phyloP scores from a whole-genome alignment of 352 stramenopile species.

The Globisporangium polare region DNA sequence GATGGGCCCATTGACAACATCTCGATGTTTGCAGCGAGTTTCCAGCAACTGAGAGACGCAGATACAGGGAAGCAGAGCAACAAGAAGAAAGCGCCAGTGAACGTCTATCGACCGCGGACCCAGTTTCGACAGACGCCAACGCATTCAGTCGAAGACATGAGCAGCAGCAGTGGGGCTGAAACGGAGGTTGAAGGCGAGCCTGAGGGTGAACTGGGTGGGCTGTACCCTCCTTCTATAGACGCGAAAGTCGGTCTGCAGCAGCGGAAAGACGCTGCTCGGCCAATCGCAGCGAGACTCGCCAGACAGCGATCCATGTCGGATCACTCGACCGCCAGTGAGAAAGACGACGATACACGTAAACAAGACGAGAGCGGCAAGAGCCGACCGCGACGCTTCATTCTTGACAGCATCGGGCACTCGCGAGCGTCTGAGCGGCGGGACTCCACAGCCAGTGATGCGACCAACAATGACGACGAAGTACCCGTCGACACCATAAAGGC shows the following conservation, averaged over 20 bases:
- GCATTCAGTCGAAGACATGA: conserved; percentile 25
- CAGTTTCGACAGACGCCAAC: conserved; percentile 30
- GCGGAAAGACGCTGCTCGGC: conserved; percentile 1
- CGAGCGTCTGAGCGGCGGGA: conserved; percentile 6
- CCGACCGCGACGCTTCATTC: conserved; percentile 22
- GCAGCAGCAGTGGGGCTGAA: conserved; percentile 54
- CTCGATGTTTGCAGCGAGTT: conserved; percentile 52
- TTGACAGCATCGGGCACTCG: conserved; percentile 1
- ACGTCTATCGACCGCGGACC: conserved; percentile 40
- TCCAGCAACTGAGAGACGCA: conserved; percentile 27
- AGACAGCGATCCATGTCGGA: conserved; percentile 13
- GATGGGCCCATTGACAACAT: conserved; percentile 39
- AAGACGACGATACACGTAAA: background rate
- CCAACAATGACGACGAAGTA: background rate
- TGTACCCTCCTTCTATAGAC: background rate
- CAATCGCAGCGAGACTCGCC: background rate
- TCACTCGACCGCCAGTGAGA: conserved; percentile 16
- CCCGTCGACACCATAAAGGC: background rate
- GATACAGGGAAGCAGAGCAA: conserved; percentile 13
- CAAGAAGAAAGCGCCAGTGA: conserved; percentile 21
- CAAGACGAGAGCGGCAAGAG: conserved; percentile 5
- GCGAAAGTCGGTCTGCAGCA: background rate
- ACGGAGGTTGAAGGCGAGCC: conserved; percentile 64
- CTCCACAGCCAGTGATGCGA: conserved; percentile 1
- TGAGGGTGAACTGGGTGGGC: conserved; percentile 17